A percentile compares a stretch with the other conserved stretches of the same genome.
These are phyloP conservation scores for Kodamaea kaohsiungensis DNA, from an alignment of 805 yeast genomes.

Conservation along the genomic window DNA sequence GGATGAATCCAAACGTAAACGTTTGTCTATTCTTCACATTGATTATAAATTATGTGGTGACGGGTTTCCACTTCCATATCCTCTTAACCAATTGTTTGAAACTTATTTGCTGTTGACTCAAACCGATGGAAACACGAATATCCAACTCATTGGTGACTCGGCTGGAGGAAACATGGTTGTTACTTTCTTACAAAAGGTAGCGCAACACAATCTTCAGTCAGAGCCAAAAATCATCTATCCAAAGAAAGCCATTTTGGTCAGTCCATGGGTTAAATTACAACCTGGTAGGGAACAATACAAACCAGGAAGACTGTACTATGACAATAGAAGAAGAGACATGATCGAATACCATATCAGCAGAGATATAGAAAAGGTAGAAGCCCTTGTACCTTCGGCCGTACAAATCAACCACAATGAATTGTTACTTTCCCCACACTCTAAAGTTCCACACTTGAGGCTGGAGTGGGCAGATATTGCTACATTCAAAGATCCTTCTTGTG, in stretches of 20 bases:
- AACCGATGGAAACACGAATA: slow-evolving; percentile 24
- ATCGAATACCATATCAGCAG: slow-evolving; percentile 7
- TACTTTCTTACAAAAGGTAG: slow-evolving; percentile 26
- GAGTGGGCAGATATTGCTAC: slow-evolving; percentile 39
- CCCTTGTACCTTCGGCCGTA: slow-evolving; percentile 3
- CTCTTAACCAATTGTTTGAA: slow-evolving; percentile 29
- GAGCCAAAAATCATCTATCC: slow-evolving; percentile 23
- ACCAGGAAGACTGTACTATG: slow-evolving; percentile 37
- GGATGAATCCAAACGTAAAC: slow-evolving; percentile 20
- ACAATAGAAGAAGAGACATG: slow-evolving; percentile 22
- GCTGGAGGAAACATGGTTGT: slow-evolving; percentile 44
- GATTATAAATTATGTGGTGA: slow-evolving; percentile 30
- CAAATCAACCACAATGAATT: slow-evolving; percentile 9
- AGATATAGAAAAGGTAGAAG: slow-evolving; percentile 5
- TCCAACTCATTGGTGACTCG: slow-evolving; percentile 42
- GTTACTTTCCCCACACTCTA: slow-evolving; percentile 28
- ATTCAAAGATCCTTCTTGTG: slow-evolving; percentile 24
- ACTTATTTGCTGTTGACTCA: slow-evolving; percentile 25
- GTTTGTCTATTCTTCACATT: slow-evolving; percentile 22
- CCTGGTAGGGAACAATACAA: slow-evolving; percentile 21
- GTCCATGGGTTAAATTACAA: slow-evolving; percentile 41
- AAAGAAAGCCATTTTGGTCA: slow-evolving; percentile 25
- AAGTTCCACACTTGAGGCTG: slow-evolving; percentile 18
- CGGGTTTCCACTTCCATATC: slow-evolving; percentile 35
- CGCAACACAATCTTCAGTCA: slow-evolving; percentile 1